A percentile compares a stretch with the other conserved stretches of the same genome.
Conservation (phyloP, 140 eudicot genomes). For the Anethum foeniculum region DNA sequence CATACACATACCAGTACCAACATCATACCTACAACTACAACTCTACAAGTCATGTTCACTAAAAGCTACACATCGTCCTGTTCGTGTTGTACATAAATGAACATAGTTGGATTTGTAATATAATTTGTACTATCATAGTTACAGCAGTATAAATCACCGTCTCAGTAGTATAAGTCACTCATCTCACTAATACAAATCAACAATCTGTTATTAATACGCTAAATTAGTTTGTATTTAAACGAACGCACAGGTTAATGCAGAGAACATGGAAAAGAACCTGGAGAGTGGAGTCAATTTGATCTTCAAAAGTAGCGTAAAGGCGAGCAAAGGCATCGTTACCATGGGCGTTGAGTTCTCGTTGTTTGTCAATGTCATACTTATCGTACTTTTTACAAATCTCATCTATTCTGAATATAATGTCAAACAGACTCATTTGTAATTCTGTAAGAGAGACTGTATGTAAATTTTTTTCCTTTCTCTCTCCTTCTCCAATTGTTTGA, state of each 20-base stretch:
- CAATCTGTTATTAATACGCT: not conserved
- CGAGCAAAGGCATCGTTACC: constrained; percentile 61
- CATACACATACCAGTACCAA: not conserved
- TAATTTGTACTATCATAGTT: not conserved
- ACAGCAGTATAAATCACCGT: not conserved
- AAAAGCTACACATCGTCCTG: too few relatives aligned
- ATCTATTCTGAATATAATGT: constrained; percentile 53
- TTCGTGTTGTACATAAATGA: not conserved
- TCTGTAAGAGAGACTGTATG: not conserved
- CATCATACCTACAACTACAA: not conserved
- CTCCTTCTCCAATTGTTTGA: not conserved
- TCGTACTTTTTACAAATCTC: constrained; percentile 65
- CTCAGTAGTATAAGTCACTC: not conserved
- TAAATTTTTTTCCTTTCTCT: not conserved
- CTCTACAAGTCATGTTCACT: not conserved
- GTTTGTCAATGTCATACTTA: constrained; percentile 67
- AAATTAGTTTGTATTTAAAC: not conserved
- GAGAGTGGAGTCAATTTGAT: constrained; percentile 46
- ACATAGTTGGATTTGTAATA: not conserved
- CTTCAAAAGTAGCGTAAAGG: constrained; percentile 47
- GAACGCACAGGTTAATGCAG: not conserved
- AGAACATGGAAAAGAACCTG: constrained; percentile 18
- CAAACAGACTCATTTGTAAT: constrained; percentile 46
- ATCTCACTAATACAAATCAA: not conserved
- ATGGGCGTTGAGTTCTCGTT: constrained; percentile 30